phyloP scores from a whole-genome alignment of 2,329 filamentous ascomycete genomes.

The Aspergillus fijiensis region DNA sequence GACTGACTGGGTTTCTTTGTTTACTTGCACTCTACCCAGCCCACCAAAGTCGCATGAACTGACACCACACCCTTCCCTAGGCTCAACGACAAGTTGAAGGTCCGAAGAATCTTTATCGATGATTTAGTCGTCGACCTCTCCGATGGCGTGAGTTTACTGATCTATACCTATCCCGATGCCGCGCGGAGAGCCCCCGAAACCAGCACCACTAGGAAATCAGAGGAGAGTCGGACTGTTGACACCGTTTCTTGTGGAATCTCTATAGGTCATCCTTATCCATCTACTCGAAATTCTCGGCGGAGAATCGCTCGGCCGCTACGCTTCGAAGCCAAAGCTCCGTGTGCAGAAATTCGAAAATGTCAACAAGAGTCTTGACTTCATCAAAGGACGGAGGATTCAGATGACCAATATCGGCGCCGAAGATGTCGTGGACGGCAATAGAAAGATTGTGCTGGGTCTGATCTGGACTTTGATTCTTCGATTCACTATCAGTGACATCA shows the following conservation, averaged over 20 bases:
- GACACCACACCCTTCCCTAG: constrained; percentile 45
- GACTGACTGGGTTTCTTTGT: neutral
- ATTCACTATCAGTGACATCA: constrained; percentile 99
- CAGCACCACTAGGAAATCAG: neutral
- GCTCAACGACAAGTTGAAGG: constrained; percentile 93
- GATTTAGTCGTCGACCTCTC: constrained; percentile 87
- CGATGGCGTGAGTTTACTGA: constrained; percentile 73
- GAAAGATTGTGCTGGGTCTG: constrained; percentile 93
- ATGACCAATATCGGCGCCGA: constrained; percentile 99
- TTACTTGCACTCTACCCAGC: neutral
- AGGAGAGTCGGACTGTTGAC: neutral
- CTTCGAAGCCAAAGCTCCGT: constrained; percentile 89
- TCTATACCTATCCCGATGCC: neutral
- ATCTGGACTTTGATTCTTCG: constrained; percentile 98
- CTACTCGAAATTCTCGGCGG: constrained; percentile 92
- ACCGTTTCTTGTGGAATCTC: neutral
- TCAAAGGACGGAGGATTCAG: constrained; percentile 86
- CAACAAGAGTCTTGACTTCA: constrained; percentile 90
- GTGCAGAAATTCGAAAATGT: constrained; percentile 98
- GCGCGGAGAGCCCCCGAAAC: neutral
- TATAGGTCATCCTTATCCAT: constrained; percentile 87
- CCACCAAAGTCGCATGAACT: neutral
- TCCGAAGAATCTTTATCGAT: constrained; percentile 73
- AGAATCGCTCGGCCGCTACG: constrained; percentile 95
- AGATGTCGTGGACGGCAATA: constrained; percentile 96